These are phyloP conservation scores for Umbelopsis isabellina DNA, from an alignment of 192 early-diverging fungal genomes.

Conservation along the genomic window DNA sequence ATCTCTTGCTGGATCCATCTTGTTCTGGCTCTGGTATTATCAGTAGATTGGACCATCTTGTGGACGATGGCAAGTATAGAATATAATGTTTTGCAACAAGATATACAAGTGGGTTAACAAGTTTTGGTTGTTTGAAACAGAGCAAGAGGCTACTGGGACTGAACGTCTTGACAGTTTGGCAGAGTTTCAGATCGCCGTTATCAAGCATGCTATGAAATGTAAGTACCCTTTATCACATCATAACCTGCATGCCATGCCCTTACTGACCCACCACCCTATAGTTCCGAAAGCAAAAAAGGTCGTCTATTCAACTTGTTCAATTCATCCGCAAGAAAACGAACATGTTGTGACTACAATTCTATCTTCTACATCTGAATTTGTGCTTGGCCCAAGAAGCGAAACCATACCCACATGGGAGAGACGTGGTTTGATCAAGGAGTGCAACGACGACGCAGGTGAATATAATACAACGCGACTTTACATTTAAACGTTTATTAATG, in stretches of 20 bases:
- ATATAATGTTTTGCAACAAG: neutral
- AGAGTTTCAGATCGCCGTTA: conserved; percentile 81
- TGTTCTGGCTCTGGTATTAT: conserved; percentile 97
- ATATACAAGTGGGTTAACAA: neutral
- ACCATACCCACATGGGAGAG: conserved; percentile 82
- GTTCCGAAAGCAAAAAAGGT: conserved; percentile 83
- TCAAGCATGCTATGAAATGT: conserved; percentile 86
- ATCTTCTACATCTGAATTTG: conserved; percentile 55
- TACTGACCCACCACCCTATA: conserved; percentile 21
- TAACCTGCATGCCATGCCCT: neutral
- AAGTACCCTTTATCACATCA: neutral
- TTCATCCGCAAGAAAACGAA: conserved; percentile 92
- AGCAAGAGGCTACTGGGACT: conserved; percentile 38
- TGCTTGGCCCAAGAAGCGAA: conserved; percentile 51
- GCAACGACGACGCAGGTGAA: conserved; percentile 43
- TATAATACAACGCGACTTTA: neutral
- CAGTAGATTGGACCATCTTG: conserved; percentile 81
- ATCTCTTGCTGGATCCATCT: conserved; percentile 92
- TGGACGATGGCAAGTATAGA: conserved; percentile 62
- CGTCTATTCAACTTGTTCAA: conserved; percentile 96
- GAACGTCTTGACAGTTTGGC: conserved; percentile 74
- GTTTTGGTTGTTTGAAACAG: neutral
- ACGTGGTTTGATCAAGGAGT: conserved; percentile 67
- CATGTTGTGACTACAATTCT: conserved; percentile 83
- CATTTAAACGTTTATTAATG: neutral